Evolutionary conservation across 2,329 filamentous ascomycete genomes (phyloP).

Genomic region (Aspergillus novofumigatus): DNA sequence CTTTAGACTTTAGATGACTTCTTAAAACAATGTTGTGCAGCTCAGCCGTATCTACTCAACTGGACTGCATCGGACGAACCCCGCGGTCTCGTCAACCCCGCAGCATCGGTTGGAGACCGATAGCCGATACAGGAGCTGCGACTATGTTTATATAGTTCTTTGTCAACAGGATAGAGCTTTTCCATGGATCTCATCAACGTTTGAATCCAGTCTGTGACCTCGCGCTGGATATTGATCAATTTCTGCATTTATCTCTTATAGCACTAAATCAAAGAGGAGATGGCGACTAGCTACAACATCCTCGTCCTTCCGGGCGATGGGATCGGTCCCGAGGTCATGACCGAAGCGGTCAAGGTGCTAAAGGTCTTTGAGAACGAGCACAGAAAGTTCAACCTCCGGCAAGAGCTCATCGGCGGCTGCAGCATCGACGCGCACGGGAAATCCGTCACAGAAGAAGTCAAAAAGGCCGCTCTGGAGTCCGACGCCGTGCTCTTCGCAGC

Average conservation of each 20-base stretch:
- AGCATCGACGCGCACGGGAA: constrained; percentile 73
- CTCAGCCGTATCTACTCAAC: not conserved
- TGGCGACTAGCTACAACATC: constrained; percentile 55
- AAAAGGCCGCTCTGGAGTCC: constrained; percentile 71
- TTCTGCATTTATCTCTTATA: too few species aligned
- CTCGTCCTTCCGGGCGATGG: constrained; percentile 75
- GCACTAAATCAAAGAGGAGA: not conserved
- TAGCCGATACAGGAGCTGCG: constrained; percentile 4
- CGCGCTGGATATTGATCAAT: not conserved
- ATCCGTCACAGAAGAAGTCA: constrained; percentile 72
- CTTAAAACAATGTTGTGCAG: not conserved
- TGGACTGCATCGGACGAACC: constrained; percentile 9
- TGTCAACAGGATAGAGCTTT: not conserved
- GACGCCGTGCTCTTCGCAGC: constrained; percentile 85
- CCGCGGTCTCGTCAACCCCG: constrained; percentile 20
- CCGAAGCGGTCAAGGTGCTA: constrained; percentile 57
- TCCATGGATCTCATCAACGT: too few species aligned
- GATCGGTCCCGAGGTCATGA: constrained; percentile 68
- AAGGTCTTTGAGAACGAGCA: constrained; percentile 65
- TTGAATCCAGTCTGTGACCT: not conserved
- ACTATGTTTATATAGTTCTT: not conserved
- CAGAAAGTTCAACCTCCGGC: constrained; percentile 74
- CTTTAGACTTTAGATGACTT: too few species aligned
- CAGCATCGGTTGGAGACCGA: constrained; percentile 25
- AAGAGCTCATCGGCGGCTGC: constrained; percentile 82